Evolutionary conservation across 768 basidiomycete species (phyloP).

Genomic region (Russula sp.): DNA sequence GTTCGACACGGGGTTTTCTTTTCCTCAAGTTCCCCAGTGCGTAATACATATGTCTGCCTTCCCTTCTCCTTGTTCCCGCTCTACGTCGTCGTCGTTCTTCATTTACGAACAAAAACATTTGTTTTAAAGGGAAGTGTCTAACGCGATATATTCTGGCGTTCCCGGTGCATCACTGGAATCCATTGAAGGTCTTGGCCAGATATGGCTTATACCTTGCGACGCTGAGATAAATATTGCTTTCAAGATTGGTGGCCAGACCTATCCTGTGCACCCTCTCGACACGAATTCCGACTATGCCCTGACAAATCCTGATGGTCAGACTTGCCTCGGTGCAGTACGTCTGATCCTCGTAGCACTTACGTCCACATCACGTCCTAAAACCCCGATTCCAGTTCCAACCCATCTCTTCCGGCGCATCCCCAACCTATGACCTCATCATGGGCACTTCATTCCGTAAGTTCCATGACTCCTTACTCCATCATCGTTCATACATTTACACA

Average conservation of each 20-base stretch:
- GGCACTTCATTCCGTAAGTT: constrained; percentile 41
- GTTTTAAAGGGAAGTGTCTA: constrained; percentile 31
- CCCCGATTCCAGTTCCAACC: constrained; percentile 37
- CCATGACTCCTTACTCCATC: constrained; percentile 5
- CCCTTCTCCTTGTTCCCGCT: background rate
- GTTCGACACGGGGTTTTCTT: constrained; percentile 33
- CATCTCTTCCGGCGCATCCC: constrained; percentile 29
- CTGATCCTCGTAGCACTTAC: background rate
- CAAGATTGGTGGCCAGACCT: constrained; percentile 36
- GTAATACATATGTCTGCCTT: constrained; percentile 11
- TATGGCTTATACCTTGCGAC: constrained; percentile 38
- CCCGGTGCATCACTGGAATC: constrained; percentile 35
- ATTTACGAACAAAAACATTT: background rate
- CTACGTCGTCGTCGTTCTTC: background rate
- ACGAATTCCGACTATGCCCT: constrained; percentile 26
- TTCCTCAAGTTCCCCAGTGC: constrained; percentile 38
- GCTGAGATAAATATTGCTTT: constrained; percentile 39
- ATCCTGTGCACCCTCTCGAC: constrained; percentile 40
- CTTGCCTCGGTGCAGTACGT: constrained; percentile 38
- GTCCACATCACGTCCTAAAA: background rate
- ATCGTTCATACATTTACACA: background rate
- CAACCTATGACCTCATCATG: constrained; percentile 35
- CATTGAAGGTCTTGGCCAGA: constrained; percentile 21
- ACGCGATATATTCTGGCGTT: constrained; percentile 38
- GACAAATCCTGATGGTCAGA: constrained; percentile 34